These are phyloP conservation scores for Pistacia vera DNA, from an alignment of 345 rosid genomes.

Conservation along the genomic window DNA sequence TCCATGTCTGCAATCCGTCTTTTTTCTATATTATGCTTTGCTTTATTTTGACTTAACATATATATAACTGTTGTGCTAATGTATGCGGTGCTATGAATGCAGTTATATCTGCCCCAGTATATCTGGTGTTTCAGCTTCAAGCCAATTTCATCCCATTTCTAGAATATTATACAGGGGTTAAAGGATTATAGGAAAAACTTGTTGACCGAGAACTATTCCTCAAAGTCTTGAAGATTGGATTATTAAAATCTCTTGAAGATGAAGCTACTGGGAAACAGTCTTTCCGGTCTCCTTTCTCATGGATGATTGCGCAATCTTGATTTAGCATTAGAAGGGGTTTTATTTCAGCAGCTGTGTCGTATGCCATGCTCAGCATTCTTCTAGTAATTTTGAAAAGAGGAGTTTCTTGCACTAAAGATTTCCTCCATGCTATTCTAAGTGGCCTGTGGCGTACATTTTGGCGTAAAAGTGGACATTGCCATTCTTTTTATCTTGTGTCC, in stretches of 20 bases:
- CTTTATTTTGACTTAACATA: background rate
- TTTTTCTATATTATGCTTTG: background rate
- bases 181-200: slow-evolving; percentile 46
- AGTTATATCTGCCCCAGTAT: slow-evolving; percentile 50
- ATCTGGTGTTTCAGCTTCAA: slow-evolving; percentile 49
- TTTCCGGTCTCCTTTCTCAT: slow-evolving; percentile 47
- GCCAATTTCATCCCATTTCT: slow-evolving; percentile 41
- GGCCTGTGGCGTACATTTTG: slow-evolving; percentile 74
- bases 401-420: slow-evolving; percentile 56
- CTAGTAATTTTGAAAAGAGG: slow-evolving; percentile 35
- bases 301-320: slow-evolving; percentile 59
- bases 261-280: slow-evolving; percentile 25
- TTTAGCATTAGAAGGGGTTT: slow-evolving; percentile 64
- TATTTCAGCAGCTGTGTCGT: slow-evolving; percentile 57
- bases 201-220: slow-evolving; percentile 40
- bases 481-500: slow-evolving; percentile 46
- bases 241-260: slow-evolving; percentile 32
- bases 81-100: slow-evolving; percentile 26
- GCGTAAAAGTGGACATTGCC: slow-evolving; percentile 54
- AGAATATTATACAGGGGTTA: slow-evolving; percentile 48
- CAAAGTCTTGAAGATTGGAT: slow-evolving; percentile 51
- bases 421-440: slow-evolving; percentile 47
- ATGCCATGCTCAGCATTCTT: slow-evolving; percentile 52
- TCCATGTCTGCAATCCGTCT: background rate
- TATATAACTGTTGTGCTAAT: background rate